Percentiles rank a stretch among this genome's conserved stretches.
Evolutionary conservation across 345 rosid genomes (phyloP).

Genomic region (Rhodamnia argentea): DNA sequence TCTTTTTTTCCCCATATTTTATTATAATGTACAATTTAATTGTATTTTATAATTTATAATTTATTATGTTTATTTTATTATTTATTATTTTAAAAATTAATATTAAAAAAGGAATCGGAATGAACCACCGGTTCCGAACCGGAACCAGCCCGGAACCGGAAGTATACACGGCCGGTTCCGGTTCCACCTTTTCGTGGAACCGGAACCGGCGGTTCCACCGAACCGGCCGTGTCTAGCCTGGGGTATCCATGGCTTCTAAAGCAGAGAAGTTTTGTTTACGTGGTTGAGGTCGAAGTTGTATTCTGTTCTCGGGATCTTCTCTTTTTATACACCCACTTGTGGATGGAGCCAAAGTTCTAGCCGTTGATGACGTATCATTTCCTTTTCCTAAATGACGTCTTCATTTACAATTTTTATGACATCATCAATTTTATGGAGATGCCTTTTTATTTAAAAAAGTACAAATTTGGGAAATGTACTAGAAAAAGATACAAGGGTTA

Average conservation of each 20-base stretch:
- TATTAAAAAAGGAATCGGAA: too few relatives aligned
- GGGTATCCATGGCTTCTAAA: neutral
- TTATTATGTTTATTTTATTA: too few relatives aligned
- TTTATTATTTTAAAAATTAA: too few relatives aligned
- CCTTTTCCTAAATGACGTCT: neutral
- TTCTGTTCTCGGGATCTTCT: neutral
- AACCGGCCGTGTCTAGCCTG: too few relatives aligned
- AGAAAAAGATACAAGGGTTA: neutral
- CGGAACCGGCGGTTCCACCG: too few relatives aligned
- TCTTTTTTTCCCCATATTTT: too few relatives aligned
- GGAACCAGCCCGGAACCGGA: too few relatives aligned
- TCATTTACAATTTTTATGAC: neutral
- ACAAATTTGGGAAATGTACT: neutral
- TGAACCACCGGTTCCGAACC: too few relatives aligned
- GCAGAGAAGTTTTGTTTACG: neutral
- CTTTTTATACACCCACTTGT: neutral
- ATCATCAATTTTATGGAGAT: neutral
- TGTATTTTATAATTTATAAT: too few relatives aligned
- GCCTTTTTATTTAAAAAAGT: neutral
- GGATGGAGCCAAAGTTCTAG: neutral
- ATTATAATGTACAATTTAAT: too few relatives aligned
- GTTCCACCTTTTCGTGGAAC: too few relatives aligned
- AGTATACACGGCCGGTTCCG: too few relatives aligned
- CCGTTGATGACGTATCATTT: neutral
- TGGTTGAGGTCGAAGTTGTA: neutral